These are phyloP conservation scores for Carex pumila DNA, from an alignment of 176 grass and related monocot genomes.

Conservation along the genomic window DNA sequence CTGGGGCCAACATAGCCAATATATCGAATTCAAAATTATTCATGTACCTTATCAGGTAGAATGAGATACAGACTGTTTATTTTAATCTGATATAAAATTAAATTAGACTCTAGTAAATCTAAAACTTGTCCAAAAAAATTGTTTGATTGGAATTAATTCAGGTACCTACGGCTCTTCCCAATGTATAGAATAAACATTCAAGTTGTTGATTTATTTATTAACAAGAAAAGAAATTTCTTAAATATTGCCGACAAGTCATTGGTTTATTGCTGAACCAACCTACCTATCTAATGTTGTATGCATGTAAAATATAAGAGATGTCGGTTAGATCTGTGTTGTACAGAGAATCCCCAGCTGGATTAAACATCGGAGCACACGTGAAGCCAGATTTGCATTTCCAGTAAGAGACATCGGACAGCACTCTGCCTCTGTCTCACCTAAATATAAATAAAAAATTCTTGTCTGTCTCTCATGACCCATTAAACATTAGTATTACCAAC, in stretches of 20 bases:
- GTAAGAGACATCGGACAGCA: background rate
- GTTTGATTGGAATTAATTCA: too few species aligned
- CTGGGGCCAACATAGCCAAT: too few species aligned
- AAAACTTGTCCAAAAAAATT: too few species aligned
- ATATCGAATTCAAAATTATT: too few species aligned
- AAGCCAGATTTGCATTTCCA: conserved; percentile 20
- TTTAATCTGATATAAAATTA: too few species aligned
- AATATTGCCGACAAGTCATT: background rate
- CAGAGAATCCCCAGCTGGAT: conserved; percentile 1
- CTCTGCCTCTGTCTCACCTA: background rate
- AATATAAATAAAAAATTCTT: background rate
- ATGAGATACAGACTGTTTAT: too few species aligned
- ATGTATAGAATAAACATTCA: background rate
- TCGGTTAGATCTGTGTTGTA: conserved; percentile 6
- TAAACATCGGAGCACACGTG: conserved; percentile 23
- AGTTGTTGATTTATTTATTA: background rate
- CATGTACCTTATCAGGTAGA: too few species aligned
- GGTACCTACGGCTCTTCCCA: background rate
- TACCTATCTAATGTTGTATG: background rate
- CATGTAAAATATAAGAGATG: conserved; percentile 8
- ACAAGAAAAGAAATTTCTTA: background rate
- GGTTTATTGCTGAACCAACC: background rate
- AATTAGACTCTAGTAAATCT: too few species aligned
- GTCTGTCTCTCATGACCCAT: background rate
- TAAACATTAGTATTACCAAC: background rate